A percentile compares a stretch with the other conserved stretches of the same genome.
Evolutionary conservation across 2,329 filamentous ascomycete species (phyloP).

Genomic region (Fusarium ramigenum): DNA sequence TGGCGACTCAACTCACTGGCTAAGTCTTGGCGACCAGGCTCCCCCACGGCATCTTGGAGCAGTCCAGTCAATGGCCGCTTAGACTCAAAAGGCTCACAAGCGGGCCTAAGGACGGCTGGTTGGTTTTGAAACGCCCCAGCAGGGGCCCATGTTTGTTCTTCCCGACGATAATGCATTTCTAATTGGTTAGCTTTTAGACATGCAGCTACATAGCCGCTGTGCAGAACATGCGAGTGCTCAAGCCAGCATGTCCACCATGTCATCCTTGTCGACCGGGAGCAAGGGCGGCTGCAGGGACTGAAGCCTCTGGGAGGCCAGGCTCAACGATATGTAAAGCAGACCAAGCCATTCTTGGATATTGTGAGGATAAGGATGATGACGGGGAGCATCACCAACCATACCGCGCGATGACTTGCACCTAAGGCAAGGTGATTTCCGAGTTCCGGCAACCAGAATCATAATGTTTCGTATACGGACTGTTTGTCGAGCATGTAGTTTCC

Average conservation of each 20-base stretch:
- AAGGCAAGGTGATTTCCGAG: conserved; percentile 7
- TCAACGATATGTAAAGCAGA: conserved; percentile 31
- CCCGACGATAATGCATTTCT: conserved; percentile 35
- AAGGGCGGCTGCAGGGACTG: conserved; percentile 46
- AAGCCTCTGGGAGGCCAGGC: conserved; percentile 33
- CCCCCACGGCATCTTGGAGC: conserved; percentile 33
- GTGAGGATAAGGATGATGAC: conserved; percentile 37
- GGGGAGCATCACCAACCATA: conserved; percentile 33
- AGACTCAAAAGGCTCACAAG: conserved; percentile 33
- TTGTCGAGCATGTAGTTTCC: conserved; percentile 2
- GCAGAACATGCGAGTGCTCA: conserved; percentile 54
- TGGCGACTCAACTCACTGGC: conserved; percentile 35
- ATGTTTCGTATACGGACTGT: conserved; percentile 26
- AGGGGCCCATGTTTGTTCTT: conserved; percentile 41
- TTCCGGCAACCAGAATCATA: conserved; percentile 8
- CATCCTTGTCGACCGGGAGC: conserved; percentile 38
- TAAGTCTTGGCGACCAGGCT: conserved; percentile 35
- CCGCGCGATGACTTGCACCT: conserved; percentile 24
- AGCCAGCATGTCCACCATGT: conserved; percentile 44
- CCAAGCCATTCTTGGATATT: conserved; percentile 41
- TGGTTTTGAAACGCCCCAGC: conserved; percentile 46
- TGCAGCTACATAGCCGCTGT: conserved; percentile 54
- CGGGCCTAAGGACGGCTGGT: conserved; percentile 33
- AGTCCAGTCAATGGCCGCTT: conserved; percentile 30
- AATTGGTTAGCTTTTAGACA: conserved; percentile 50